Percentiles rank a stretch among this genome's conserved stretches.
Conservation (phyloP, 2,329 filamentous ascomycete species). For the Pestalotiopsis sp. region DNA sequence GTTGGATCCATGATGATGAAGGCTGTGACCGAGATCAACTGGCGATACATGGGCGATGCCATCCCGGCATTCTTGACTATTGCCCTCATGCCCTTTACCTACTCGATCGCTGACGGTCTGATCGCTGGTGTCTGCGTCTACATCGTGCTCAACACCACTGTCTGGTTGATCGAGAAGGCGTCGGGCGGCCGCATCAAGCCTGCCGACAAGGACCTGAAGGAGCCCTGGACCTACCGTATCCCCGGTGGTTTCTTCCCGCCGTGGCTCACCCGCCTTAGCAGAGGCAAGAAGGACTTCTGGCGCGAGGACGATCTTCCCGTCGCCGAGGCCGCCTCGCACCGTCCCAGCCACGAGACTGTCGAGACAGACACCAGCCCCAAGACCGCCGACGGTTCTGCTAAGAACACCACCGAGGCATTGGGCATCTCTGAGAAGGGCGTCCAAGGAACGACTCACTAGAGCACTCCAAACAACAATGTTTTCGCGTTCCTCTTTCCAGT, state of each 20-base stretch:
- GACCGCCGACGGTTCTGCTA: neutral
- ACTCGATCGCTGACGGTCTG: slow-evolving; percentile 83
- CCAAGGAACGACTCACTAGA: neutral
- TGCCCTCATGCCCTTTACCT: slow-evolving; percentile 86
- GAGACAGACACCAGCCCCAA: neutral
- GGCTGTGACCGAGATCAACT: slow-evolving; percentile 82
- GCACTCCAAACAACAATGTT: neutral
- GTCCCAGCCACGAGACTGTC: neutral
- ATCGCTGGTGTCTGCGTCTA: slow-evolving; percentile 81
- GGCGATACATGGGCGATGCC: slow-evolving; percentile 81
- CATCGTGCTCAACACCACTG: slow-evolving; percentile 70
- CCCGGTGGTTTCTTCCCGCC: slow-evolving; percentile 74
- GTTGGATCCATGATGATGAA: slow-evolving; percentile 88
- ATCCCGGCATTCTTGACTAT: slow-evolving; percentile 85
- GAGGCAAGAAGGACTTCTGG: slow-evolving; percentile 78
- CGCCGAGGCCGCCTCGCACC: slow-evolving; percentile 20
- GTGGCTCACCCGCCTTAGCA: slow-evolving; percentile 66
- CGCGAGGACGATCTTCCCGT: slow-evolving; percentile 36
- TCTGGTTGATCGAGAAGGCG: slow-evolving; percentile 68
- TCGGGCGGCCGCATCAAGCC: slow-evolving; percentile 73
- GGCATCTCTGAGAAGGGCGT: neutral
- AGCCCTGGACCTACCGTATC: slow-evolving; percentile 78
- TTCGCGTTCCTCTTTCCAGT: neutral
- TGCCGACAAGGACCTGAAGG: slow-evolving; percentile 74
- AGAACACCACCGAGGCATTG: neutral